Evolutionary conservation across 192 early-diverging fungal species (phyloP).

Genomic region (Backusella psychrophila): DNA sequence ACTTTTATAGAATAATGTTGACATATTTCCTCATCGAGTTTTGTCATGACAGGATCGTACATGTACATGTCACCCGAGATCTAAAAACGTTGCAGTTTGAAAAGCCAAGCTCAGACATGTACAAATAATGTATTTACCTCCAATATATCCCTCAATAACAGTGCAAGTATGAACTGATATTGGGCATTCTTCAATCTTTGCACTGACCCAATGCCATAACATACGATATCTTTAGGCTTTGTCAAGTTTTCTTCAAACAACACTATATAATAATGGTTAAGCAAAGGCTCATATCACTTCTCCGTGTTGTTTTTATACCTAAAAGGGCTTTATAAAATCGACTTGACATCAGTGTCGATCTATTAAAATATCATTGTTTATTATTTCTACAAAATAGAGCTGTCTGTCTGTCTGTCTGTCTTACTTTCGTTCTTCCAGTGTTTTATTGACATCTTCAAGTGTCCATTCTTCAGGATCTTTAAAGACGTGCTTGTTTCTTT

Average conservation of each 20-base stretch:
- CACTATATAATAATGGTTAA: background rate
- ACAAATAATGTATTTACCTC: constrained; percentile 11
- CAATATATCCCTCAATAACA: constrained; percentile 23
- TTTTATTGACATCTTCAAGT: constrained; percentile 15
- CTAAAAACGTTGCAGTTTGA: constrained; percentile 1
- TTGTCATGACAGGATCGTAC: constrained; percentile 37
- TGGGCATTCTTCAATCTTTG: constrained; percentile 33
- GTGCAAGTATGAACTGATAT: constrained; percentile 34
- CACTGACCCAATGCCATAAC: constrained; percentile 40
- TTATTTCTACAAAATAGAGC: background rate
- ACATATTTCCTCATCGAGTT: constrained; percentile 30
- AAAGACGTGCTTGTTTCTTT: constrained; percentile 14
- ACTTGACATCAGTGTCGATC: constrained; percentile 14
- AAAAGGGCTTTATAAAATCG: constrained; percentile 20
- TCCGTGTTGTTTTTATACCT: background rate
- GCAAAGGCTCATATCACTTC: background rate
- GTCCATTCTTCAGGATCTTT: constrained; percentile 26
- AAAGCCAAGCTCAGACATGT: background rate
- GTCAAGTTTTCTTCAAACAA: constrained; percentile 17
- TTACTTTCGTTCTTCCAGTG: constrained; percentile 20
- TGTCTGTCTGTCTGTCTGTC: background rate
- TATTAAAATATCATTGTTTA: background rate
- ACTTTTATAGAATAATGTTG: constrained; percentile 17
- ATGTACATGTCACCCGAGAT: constrained; percentile 30
- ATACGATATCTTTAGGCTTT: constrained; percentile 29